These are phyloP conservation scores for Arthromyces matolae DNA, from an alignment of 768 basidiomycete species.

Conservation along the genomic window DNA sequence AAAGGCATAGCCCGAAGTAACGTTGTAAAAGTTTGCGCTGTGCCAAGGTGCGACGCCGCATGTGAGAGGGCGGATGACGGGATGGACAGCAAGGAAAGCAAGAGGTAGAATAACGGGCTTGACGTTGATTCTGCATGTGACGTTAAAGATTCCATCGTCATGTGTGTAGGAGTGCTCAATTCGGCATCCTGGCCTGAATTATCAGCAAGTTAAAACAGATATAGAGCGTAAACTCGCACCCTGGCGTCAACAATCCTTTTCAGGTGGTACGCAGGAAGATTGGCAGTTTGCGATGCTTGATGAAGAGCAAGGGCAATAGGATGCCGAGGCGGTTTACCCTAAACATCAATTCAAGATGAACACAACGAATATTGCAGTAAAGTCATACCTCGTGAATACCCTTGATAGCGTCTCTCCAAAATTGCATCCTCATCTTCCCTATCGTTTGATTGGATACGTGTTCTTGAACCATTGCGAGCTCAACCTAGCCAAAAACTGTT, in stretches of 20 bases:
- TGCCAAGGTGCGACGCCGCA: constrained; percentile 78
- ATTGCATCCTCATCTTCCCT: constrained; percentile 83
- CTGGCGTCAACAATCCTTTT: constrained; percentile 83
- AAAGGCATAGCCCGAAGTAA: constrained; percentile 75
- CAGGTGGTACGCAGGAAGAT: constrained; percentile 70
- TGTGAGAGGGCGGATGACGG: constrained; percentile 58
- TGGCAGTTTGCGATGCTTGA: constrained; percentile 45
- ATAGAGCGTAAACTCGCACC: constrained; percentile 38
- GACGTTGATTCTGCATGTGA: constrained; percentile 79
- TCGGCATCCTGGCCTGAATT: constrained; percentile 53
- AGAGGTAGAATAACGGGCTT: constrained; percentile 72
- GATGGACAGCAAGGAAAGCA: constrained; percentile 63
- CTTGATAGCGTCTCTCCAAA: constrained; percentile 81
- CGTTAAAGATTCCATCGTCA: constrained; percentile 64
- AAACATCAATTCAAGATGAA: constrained; percentile 13
- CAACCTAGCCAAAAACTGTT: constrained; percentile 45
- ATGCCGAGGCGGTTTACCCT: constrained; percentile 77
- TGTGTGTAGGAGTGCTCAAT: constrained; percentile 57
- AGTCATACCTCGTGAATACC: constrained; percentile 56
- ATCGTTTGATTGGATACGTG: constrained; percentile 67
- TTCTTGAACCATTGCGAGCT: constrained; percentile 75
- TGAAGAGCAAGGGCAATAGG: constrained; percentile 75
- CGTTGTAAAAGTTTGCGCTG: constrained; percentile 66
- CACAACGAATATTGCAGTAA: not conserved
- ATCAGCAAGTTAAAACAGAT: constrained; percentile 14